A percentile compares a stretch with the other conserved stretches of the same genome.
Evolutionary conservation across 176 grass and related monocot species (phyloP).

Genomic region (Olyra latifolia): DNA sequence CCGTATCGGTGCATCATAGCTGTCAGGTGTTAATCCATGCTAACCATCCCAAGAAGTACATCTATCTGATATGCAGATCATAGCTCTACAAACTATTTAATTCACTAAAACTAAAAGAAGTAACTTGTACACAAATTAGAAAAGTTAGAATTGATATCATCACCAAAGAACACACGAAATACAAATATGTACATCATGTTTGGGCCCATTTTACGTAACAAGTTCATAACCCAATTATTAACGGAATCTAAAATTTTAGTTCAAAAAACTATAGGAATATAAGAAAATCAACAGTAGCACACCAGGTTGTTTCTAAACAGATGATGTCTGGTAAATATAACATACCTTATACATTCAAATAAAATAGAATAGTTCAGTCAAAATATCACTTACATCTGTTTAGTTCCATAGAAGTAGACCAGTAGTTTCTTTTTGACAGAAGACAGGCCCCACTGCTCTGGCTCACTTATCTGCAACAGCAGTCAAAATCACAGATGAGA

Average conservation of each 20-base stretch:
- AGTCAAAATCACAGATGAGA: conserved; percentile 16
- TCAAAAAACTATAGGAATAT: background rate
- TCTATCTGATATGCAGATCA: background rate
- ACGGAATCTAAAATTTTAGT: background rate
- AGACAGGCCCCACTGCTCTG: conserved; percentile 75
- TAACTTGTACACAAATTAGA: conserved; percentile 1
- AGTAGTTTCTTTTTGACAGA: conserved; percentile 84
- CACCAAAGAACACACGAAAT: background rate
- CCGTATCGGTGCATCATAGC: too few relatives aligned
- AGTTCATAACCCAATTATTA: background rate
- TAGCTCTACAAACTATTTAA: conserved; percentile 11
- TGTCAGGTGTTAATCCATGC: background rate
- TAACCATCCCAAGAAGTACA: background rate
- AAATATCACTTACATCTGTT: conserved; percentile 86
- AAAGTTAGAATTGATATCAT: background rate
- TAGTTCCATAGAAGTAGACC: conserved; percentile 98
- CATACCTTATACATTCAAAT: background rate
- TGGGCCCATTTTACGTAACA: background rate
- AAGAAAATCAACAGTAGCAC: conserved; percentile 7
- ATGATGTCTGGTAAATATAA: background rate
- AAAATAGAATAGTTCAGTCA: background rate
- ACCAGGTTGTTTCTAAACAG: background rate
- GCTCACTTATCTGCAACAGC: conserved; percentile 84
- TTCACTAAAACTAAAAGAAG: background rate
- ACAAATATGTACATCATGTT: background rate